These are phyloP conservation scores for Phaffomyces antillensis DNA, from an alignment of 805 yeast species.

Conservation along the genomic window DNA sequence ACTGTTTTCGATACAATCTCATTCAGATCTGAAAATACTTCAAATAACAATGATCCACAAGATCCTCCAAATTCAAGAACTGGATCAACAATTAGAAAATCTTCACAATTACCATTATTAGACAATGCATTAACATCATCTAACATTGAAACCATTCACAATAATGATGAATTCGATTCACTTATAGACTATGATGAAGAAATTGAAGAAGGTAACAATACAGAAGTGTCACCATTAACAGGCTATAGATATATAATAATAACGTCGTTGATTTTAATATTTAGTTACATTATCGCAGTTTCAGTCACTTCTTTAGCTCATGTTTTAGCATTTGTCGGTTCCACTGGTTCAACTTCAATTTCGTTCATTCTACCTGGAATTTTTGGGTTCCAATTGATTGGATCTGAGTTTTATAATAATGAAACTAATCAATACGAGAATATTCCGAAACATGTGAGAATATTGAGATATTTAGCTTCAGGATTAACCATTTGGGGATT, in stretches of 20 bases:
- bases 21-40: constrained; percentile 4
- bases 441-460: constrained; percentile 22
- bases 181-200: constrained; percentile 22
- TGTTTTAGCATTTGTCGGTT: constrained; percentile 82
- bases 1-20: constrained; percentile 4
- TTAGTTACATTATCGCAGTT: constrained; percentile 59
- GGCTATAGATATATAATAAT: constrained; percentile 40
- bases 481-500: constrained; percentile 42
- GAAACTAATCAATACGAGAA: constrained; percentile 23
- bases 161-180: constrained; percentile 5
- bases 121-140: background rate
- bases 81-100: background rate
- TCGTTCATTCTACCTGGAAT: constrained; percentile 88
- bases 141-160: background rate
- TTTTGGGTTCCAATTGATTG: constrained; percentile 70
- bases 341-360: constrained; percentile 88
- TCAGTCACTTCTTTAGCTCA: constrained; percentile 68
- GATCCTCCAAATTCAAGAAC: too few relatives aligned
- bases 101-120: constrained; percentile 3
- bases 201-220: constrained; percentile 24
- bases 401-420: constrained; percentile 31
- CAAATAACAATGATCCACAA: background rate
- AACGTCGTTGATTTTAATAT: constrained; percentile 43
- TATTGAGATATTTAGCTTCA: constrained; percentile 30
- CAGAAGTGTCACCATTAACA: constrained; percentile 20